Evolutionary conservation across 768 basidiomycete species (phyloP), one percentile per base, ranked within the genome.

Genomic region (Clathrus columnatus): DNA sequence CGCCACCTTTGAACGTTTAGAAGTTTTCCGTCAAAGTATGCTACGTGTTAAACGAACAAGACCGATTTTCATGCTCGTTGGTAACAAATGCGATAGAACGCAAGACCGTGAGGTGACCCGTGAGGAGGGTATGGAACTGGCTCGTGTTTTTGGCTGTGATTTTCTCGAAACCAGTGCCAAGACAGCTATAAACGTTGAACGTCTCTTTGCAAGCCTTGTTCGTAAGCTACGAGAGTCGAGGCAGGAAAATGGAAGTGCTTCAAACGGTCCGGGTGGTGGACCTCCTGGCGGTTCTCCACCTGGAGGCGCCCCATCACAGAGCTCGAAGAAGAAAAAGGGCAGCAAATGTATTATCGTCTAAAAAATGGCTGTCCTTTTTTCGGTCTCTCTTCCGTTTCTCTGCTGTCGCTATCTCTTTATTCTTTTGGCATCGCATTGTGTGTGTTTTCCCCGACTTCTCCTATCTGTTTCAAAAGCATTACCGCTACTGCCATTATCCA

Each of bases 121-220:
- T 61, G 91, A 95, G 64, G 93, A 97, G 62, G 96, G 92, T 11
- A 76, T 79, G 17, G 79, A 81, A 7, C 73, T 95, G 51, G 95
- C 96, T 28, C 78, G 82, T 61, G 75, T 81, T 51, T 85, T 94
- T 60, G 89, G 90, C 50, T 96, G 92, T 73, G 88, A 89, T 57
- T 95, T 97, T 69, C 84, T 92, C 68, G 95, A 98, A 69, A 93
- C 95, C 28, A 90, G 86, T n/a, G 95, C 95, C 32, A 95, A 95
- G 76, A 93, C 91, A 32, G 84, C 93, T 48, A 77, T 84, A 65
- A 95, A 97, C 66, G 90, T 98, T 57, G 92, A 97, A 52, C 77
- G 79, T 14, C 82, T 95, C 27, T 98, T 97, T 71, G 90, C 81
- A 65, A 85, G 79, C 61, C 81, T 95, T 58, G 91, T 98, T 55